Evolutionary conservation across 1,284 basidiomycete genomes (phyloP).

Genomic region (Puccinia novopanici): DNA sequence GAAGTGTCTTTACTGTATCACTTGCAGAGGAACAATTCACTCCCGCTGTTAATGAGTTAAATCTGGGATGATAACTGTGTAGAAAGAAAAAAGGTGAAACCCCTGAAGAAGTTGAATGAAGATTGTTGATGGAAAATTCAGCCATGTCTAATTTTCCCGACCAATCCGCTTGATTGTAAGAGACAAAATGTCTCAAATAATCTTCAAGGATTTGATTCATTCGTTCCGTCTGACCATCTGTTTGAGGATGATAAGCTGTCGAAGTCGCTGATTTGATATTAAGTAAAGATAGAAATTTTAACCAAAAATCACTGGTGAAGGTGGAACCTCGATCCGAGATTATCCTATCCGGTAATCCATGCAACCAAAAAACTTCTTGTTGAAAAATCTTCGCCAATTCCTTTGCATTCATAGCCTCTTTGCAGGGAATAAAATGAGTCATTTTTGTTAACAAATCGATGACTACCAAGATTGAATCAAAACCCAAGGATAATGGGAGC

Average conservation of each 20-base stretch:
- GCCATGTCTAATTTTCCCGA: background rate
- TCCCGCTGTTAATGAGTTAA: background rate
- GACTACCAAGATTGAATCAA: conserved; percentile 61
- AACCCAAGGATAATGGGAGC: conserved; percentile 60
- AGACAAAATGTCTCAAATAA: conserved; percentile 9
- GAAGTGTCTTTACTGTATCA: background rate
- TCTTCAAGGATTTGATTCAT: conserved; percentile 32
- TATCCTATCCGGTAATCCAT: conserved; percentile 30
- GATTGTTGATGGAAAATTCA: conserved; percentile 24
- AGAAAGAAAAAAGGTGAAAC: conserved; percentile 12
- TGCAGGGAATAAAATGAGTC: conserved; percentile 59
- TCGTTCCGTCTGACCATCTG: conserved; percentile 29
- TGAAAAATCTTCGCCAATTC: conserved; percentile 7
- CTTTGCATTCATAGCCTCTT: too few species aligned
- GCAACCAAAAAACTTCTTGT: conserved; percentile 3
- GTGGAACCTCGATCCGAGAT: conserved; percentile 8
- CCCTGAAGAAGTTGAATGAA: background rate
- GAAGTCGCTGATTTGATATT: background rate
- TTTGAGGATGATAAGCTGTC: conserved; percentile 33
- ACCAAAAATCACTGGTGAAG: conserved; percentile 14
- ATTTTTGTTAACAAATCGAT: conserved; percentile 62
- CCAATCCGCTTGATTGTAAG: conserved; percentile 26
- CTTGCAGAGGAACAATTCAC: too few species aligned
- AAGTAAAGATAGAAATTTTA: background rate
- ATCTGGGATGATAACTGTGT: background rate